Evolutionary conservation across 495 filamentous ascomycete species (phyloP), one percentile per base, ranked within the genome.

Genomic region (Parathielavia appendiculata): DNA sequence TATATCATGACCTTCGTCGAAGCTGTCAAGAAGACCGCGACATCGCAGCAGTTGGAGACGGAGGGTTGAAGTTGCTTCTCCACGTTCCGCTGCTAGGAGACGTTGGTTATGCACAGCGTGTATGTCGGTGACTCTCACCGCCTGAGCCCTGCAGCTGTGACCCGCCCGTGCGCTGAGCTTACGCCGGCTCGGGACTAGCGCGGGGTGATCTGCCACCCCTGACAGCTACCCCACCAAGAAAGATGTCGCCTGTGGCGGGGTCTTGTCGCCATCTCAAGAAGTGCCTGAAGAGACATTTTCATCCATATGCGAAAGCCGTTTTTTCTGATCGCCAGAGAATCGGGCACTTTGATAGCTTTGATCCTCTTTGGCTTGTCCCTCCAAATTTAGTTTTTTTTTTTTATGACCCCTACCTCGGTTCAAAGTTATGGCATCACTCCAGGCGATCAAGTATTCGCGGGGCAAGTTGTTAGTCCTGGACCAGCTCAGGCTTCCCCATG

Each of bases 401-500:
- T 23, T 44, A 7, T 44, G n/a, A 8, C 5, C 5, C 38, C 38
- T 40, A 2, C 13, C 34, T 35, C 34, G 34, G 11, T 30, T 30
- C 35, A 38, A 10, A 38, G 54, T 45, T 43, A 80, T 79, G 76
- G 74, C 75, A 4, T 72, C 70, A 30, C 81, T 98, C 47, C 82
- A 96, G 75, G 92, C 93, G 16, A 96, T 98, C 74, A 87, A 83
- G 69, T 98, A 96, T 66, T 71, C 73, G 47, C 78, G 85, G 57
- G 90, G 90, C 60, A 81, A 84, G 58, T 79, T 98, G 50, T 74
- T 87, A 63, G 91, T 98, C 44, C 80, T 98, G 51, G 91, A 98
- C 69, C 93, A 98, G 67, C 80, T 97, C 40, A 81, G 82, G 66
- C 80, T 98, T 14, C 93, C 93, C n/a, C 91, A 96, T 63, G 80